Conservation (phyloP, 2,329 filamentous ascomycete species). For the Aphanoascus verrucosus region DNA sequence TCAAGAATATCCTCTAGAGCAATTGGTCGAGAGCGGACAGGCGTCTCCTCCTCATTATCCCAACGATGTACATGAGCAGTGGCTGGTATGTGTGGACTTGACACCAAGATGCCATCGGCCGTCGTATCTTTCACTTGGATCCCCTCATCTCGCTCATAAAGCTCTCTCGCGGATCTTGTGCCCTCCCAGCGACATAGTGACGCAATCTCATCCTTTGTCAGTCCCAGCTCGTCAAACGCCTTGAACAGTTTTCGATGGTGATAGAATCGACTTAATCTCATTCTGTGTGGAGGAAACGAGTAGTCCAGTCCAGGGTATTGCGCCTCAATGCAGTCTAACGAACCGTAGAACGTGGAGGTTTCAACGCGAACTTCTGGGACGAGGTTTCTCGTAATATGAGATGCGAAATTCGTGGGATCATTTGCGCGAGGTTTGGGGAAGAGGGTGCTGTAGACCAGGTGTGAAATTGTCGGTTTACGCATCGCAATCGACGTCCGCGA, state of each 20-base stretch:
- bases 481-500: slow-evolving; percentile 28
- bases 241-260: slow-evolving; percentile 52
- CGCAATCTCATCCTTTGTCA: slow-evolving; percentile 51
- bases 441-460: slow-evolving; percentile 48
- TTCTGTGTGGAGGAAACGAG: slow-evolving; percentile 49
- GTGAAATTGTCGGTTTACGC: slow-evolving; percentile 50
- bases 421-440: slow-evolving; percentile 47
- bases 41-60: slow-evolving; percentile 16
- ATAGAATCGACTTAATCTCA: slow-evolving; percentile 50
- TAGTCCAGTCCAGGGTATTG: slow-evolving; percentile 59
- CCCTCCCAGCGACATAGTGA: slow-evolving; percentile 51
- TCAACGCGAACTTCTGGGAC: slow-evolving; percentile 56
- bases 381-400: slow-evolving; percentile 50
- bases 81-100: slow-evolving; percentile 34
- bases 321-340: slow-evolving; percentile 53
- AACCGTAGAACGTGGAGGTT: slow-evolving; percentile 54
- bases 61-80: slow-evolving; percentile 25
- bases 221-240: slow-evolving; percentile 48
- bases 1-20: slow-evolving; percentile 16
- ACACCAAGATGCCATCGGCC: slow-evolving; percentile 45
- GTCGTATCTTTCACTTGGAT: slow-evolving; percentile 52
- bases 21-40: neutral
- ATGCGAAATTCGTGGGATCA: slow-evolving; percentile 49
- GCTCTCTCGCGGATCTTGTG: slow-evolving; percentile 39
- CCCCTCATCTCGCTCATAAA: slow-evolving; percentile 46